A percentile compares a stretch with the other conserved stretches of the same genome.
Conservation (phyloP, 495 filamentous ascomycete species). For the Geoglossum glabrum region DNA sequence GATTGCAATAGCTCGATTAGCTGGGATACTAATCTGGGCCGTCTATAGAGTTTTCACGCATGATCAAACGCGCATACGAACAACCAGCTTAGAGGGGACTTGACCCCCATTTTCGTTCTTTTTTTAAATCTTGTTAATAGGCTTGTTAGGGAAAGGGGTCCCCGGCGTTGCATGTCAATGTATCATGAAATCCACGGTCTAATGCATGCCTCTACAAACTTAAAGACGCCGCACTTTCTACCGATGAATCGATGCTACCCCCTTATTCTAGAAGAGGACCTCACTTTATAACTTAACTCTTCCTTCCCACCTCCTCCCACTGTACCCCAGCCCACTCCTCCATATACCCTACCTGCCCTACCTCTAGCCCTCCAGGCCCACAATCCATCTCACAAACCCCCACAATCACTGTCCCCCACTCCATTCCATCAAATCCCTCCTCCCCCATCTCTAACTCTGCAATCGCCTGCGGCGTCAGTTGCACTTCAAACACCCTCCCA, state of each 20-base stretch:
- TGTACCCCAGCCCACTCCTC: constrained; percentile 97
- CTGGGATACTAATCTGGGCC: not conserved
- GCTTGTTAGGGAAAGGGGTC: not conserved
- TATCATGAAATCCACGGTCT: not conserved
- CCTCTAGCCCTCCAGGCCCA: constrained; percentile 26
- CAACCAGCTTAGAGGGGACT: constrained; percentile 39
- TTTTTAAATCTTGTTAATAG: not conserved
- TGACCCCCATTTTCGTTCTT: not conserved
- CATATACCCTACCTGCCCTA: constrained; percentile 40
- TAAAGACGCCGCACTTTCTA: not conserved
- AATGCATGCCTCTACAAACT: not conserved
- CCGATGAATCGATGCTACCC: too few relatives aligned
- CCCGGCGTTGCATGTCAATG: not conserved
- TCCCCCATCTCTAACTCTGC: constrained; percentile 68
- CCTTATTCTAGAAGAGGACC: not conserved
- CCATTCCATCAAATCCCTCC: constrained; percentile 64
- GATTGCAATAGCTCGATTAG: not conserved
- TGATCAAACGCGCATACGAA: constrained; percentile 78
- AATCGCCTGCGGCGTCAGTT: constrained; percentile 81
- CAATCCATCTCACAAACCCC: constrained; percentile 64
- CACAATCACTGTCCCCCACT: constrained; percentile 94
- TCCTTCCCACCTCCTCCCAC: constrained; percentile 53
- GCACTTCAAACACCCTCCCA: constrained; percentile 68
- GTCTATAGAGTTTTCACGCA: constrained; percentile 40
- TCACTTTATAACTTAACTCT: not conserved